These are phyloP conservation scores for Niebla homalea DNA, from an alignment of 495 filamentous ascomycete species.

Conservation along the genomic window DNA sequence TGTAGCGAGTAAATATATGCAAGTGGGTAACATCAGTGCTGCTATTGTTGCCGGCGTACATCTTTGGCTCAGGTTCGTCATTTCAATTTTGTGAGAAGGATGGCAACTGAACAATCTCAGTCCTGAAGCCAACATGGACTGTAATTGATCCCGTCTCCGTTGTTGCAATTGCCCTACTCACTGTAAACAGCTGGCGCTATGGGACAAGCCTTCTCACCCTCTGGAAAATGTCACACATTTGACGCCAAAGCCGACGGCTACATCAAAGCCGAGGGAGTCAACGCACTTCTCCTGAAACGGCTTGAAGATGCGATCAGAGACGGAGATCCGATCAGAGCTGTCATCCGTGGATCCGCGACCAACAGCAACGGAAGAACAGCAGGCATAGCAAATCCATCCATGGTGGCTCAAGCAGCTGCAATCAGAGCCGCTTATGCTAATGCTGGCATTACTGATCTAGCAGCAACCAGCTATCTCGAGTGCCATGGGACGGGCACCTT, in stretches of 20 bases:
- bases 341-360: slow-evolving; percentile 43
- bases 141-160: too few species aligned
- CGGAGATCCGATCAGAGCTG: slow-evolving; percentile 44
- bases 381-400: slow-evolving; percentile 14
- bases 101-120: slow-evolving; percentile 7
- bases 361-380: slow-evolving; percentile 35
- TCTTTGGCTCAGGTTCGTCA: slow-evolving; percentile 7
- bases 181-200: background rate
- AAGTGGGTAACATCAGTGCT: slow-evolving; percentile 14
- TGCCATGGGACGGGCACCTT: slow-evolving; percentile 43
- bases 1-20: slow-evolving; percentile 15
- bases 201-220: slow-evolving; percentile 16
- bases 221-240: slow-evolving; percentile 28
- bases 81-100: background rate
- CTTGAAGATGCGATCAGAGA: slow-evolving; percentile 41
- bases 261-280: slow-evolving; percentile 39
- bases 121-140: slow-evolving; percentile 12
- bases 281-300: slow-evolving; percentile 45
- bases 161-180: too few species aligned
- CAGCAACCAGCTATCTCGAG: slow-evolving; percentile 16
- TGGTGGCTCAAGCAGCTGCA: slow-evolving; percentile 17
- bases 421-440: slow-evolving; percentile 24
- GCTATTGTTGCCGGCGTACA: slow-evolving; percentile 42
- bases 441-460: slow-evolving; percentile 19
- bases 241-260: slow-evolving; percentile 30